Evolutionary conservation across 148 eudicot species (phyloP), one percentile per base, ranked within the genome.

Genomic region (Limonium bicolor): DNA sequence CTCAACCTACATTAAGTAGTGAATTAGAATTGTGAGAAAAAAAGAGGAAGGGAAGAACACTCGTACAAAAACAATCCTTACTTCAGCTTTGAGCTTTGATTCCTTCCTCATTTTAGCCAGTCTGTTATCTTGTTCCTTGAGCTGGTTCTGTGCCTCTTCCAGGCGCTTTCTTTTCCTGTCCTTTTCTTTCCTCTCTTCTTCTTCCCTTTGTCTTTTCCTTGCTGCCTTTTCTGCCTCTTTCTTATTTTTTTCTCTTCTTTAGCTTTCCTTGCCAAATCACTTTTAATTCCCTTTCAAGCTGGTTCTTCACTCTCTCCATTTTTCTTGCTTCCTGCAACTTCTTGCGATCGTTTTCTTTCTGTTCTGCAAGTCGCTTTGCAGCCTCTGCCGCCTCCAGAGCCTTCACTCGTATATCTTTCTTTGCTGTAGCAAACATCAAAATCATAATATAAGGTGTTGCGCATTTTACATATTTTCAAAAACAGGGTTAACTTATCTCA

Each of bases 321-420:
- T 84, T 75, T 73, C 71, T 12, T 41, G 86, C 99, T 60, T 80
- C 95, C 56, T 73, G 84, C 65, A 70, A 80, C 71, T 64, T 52
- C 61, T 76, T 81, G 17, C 99, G 93, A 31, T 80, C 99, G 50
- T 75, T 71, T 36, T 77, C 76, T 60, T 32, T 90, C 54, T 68
- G 65, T 47, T 73, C 88, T 66, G 65, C 85, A 29, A 70, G 67
- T 33, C 80, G 82, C 61, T 71, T 85, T 50, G 85, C 85, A 51
- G 82, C 88, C 55, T 80, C 93, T 41, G 99, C 95, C 53, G 78
- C 72, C 64, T 90, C 85, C 27, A 90, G 69, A 33, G 95, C 85
- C 63, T 77, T 90, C 69, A 90, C 85, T 58, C 73, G 80, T 58
- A 85, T 61, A 13, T 81, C 94, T 76, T 77, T 75, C 71, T 81